Percentiles rank a stretch among this genome's conserved stretches.
Conservation (phyloP, 331 rosid genomes). For the Telfairia occidentalis region DNA sequence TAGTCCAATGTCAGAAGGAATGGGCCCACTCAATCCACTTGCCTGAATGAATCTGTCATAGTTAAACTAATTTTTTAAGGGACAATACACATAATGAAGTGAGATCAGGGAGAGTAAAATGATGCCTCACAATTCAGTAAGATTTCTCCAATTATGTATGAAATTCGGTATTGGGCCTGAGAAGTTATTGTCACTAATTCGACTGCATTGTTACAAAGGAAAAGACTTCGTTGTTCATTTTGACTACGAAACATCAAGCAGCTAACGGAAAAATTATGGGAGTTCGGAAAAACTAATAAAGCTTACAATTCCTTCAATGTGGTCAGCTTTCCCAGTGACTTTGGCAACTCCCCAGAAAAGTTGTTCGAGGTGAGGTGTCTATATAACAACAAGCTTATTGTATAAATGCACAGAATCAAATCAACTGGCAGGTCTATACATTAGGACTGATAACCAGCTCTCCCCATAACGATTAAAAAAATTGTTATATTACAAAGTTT, state of each 20-base stretch:
- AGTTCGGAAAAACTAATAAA: background rate
- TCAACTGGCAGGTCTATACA: background rate
- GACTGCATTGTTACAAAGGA: constrained; percentile 34
- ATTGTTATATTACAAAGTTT: too few relatives aligned
- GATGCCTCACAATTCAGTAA: constrained; percentile 31
- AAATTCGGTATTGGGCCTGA: constrained; percentile 58
- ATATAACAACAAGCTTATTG: background rate
- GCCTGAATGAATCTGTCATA: constrained; percentile 46
- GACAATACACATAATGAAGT: background rate
- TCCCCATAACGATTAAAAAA: background rate
- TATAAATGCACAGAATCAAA: background rate
- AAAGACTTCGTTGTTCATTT: background rate
- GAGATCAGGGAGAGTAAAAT: background rate
- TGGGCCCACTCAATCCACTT: constrained; percentile 68
- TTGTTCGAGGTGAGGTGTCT: constrained; percentile 51
- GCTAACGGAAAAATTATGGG: background rate
- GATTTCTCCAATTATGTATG: constrained; percentile 45
- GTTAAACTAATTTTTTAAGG: constrained; percentile 1
- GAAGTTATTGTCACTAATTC: constrained; percentile 41
- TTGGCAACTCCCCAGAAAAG: constrained; percentile 51
- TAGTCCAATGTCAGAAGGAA: constrained; percentile 39
- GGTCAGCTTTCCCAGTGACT: constrained; percentile 30
- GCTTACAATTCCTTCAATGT: constrained; percentile 53
- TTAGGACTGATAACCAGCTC: background rate
- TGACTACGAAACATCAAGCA: background rate